Evolutionary conservation across 2,329 filamentous ascomycete species (phyloP).

Genomic region (Epichloe gansuensis): DNA sequence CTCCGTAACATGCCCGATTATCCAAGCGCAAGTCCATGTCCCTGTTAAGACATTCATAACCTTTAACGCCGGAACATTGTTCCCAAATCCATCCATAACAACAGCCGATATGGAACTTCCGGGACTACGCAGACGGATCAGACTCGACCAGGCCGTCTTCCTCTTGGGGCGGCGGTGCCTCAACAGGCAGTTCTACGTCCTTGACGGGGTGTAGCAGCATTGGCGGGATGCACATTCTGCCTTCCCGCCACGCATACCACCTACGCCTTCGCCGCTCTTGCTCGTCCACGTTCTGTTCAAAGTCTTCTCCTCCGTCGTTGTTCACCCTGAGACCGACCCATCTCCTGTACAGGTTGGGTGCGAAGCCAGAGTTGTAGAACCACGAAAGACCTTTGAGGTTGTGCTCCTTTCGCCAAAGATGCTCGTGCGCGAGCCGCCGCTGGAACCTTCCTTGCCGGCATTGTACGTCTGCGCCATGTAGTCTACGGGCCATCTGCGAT

Average conservation of each 20-base stretch:
- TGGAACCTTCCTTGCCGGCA: conserved; percentile 60
- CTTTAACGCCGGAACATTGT: background rate
- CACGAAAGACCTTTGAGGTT: conserved; percentile 80
- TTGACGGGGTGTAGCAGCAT: conserved; percentile 89
- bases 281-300: conserved; percentile 49
- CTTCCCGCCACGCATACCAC: conserved; percentile 56
- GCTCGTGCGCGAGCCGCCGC: conserved; percentile 59
- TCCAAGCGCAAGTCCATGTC: too few species aligned
- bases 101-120: conserved; percentile 5
- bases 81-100: background rate
- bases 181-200: conserved; percentile 54
- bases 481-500: conserved; percentile 71
- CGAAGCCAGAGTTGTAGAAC: conserved; percentile 84
- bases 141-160: conserved; percentile 26
- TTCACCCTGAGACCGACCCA: conserved; percentile 79
- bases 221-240: conserved; percentile 80
- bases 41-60: background rate
- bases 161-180: conserved; percentile 37
- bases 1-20: too few species aligned
- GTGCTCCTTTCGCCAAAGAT: conserved; percentile 79
- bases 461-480: conserved; percentile 75
- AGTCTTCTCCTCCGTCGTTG: conserved; percentile 66
- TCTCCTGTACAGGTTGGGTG: conserved; percentile 66
- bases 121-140: conserved; percentile 29
- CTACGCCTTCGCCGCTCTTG: conserved; percentile 36